Percentiles rank a stretch among this genome's conserved stretches.
Evolutionary conservation across 1,139 yeast genomes (phyloP).

Genomic region (Candida labiduridarum): DNA sequence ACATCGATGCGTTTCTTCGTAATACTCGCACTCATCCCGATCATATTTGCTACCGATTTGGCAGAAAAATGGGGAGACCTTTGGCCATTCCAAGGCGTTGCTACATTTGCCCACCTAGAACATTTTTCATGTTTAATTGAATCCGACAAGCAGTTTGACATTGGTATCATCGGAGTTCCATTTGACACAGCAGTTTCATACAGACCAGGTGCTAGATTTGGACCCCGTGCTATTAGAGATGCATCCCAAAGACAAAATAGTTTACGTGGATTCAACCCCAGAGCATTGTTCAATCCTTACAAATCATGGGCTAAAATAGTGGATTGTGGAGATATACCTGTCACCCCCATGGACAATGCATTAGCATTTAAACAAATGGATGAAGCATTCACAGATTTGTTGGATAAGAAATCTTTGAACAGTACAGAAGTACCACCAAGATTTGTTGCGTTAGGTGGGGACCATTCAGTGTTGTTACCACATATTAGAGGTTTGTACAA

Average conservation of each 20-base stretch:
- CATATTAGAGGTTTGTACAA: constrained; percentile 63
- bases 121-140: constrained; percentile 57
- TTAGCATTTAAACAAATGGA: constrained; percentile 75
- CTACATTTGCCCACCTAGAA: constrained; percentile 74
- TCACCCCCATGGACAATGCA: constrained; percentile 73
- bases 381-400: constrained; percentile 62
- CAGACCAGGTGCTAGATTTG: constrained; percentile 79
- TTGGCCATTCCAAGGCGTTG: constrained; percentile 72
- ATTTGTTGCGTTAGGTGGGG: constrained; percentile 74
- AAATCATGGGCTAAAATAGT: constrained; percentile 64
- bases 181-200: constrained; percentile 78
- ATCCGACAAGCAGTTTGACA: constrained; percentile 52
- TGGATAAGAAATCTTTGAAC: constrained; percentile 26
- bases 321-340: constrained; percentile 84
- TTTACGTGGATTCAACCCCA: constrained; percentile 65
- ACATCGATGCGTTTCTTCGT: constrained; percentile 4
- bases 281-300: constrained; percentile 69
- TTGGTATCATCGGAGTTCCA: constrained; percentile 75
- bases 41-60: constrained; percentile 29
- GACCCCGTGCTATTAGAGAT: constrained; percentile 72
- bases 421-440: constrained; percentile 49
- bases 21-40: not conserved
- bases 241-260: constrained; percentile 75
- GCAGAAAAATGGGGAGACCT: constrained; percentile 62
- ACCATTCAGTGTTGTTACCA: constrained; percentile 73